Evolutionary conservation across 441 rosid genomes (phyloP).

Genomic region (Melastoma candidum): DNA sequence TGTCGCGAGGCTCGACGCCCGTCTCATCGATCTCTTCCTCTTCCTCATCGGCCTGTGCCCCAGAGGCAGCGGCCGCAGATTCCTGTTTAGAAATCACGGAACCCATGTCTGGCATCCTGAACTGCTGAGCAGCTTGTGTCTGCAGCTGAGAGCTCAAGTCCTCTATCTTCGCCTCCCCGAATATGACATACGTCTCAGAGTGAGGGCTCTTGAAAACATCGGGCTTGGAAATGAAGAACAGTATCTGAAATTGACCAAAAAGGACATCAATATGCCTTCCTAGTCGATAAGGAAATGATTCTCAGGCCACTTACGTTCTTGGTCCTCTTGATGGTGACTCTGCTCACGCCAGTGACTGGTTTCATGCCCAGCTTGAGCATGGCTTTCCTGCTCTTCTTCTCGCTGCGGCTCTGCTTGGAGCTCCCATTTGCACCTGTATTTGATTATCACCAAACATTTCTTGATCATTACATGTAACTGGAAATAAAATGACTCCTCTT

Average conservation of each 20-base stretch:
- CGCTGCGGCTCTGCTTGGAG: slow-evolving; percentile 53
- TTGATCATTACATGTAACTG: too few species aligned
- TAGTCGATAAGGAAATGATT: background rate
- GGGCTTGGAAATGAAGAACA: slow-evolving; percentile 54
- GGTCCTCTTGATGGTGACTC: slow-evolving; percentile 49
- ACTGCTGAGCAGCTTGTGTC: slow-evolving; percentile 56
- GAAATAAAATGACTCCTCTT: too few species aligned
- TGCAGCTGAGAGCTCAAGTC: slow-evolving; percentile 60
- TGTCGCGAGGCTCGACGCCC: slow-evolving; percentile 52
- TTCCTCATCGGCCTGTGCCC: slow-evolving; percentile 37
- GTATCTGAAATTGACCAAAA: slow-evolving; percentile 20
- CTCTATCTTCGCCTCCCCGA: slow-evolving; percentile 58
- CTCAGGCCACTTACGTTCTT: slow-evolving; percentile 26
- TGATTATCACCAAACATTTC: background rate
- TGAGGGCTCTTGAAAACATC: slow-evolving; percentile 55
- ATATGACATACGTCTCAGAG: slow-evolving; percentile 48
- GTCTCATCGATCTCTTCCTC: slow-evolving; percentile 50
- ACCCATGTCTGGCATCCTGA: slow-evolving; percentile 44
- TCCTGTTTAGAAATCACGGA: slow-evolving; percentile 34
- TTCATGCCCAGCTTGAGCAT: slow-evolving; percentile 51
- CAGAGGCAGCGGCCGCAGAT: slow-evolving; percentile 26
- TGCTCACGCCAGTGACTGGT: slow-evolving; percentile 36
- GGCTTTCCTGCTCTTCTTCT: slow-evolving; percentile 52
- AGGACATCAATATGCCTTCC: background rate
- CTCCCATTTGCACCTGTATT: slow-evolving; percentile 37